These are phyloP conservation scores for Suillus brevipes DNA, from an alignment of 768 basidiomycete species.

Conservation along the genomic window DNA sequence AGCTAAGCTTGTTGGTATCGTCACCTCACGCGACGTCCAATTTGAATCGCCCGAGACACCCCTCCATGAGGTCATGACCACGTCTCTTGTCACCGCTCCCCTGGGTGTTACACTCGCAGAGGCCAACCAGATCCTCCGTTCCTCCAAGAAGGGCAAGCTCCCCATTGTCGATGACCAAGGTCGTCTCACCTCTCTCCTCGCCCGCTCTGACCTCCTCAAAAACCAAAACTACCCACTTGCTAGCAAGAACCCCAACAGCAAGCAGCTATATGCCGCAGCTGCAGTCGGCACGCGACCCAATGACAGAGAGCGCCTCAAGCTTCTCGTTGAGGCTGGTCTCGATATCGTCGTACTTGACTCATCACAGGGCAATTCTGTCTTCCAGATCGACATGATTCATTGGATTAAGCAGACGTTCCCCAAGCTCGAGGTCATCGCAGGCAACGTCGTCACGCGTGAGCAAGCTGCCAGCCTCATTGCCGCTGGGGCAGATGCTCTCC, in stretches of 20 bases:
- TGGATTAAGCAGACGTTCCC: conserved; percentile 92
- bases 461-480: conserved; percentile 93
- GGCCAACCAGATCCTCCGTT: conserved; percentile 92
- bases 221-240: conserved; percentile 96
- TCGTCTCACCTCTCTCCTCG: conserved; percentile 78
- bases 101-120: conserved; percentile 88
- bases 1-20: conserved; percentile 93
- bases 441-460: conserved; percentile 97
- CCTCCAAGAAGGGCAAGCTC: conserved; percentile 97
- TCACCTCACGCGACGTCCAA: conserved; percentile 94
- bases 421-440: conserved; percentile 88
- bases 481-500: conserved; percentile 93
- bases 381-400: conserved; percentile 89
- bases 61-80: conserved; percentile 90
- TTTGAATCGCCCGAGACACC: conserved; percentile 70
- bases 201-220: conserved; percentile 95
- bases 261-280: conserved; percentile 96
- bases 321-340: conserved; percentile 91
- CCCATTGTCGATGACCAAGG: conserved; percentile 75
- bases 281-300: conserved; percentile 90
- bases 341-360: conserved; percentile 96
- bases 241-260: conserved; percentile 84
- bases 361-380: conserved; percentile 94
- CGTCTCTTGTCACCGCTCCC: conserved; percentile 78
- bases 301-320: conserved; percentile 79